Evolutionary conservation across 148 eudicot genomes (phyloP), one percentile per base, ranked within the genome.

Genomic region (Euryodendron excelsum): DNA sequence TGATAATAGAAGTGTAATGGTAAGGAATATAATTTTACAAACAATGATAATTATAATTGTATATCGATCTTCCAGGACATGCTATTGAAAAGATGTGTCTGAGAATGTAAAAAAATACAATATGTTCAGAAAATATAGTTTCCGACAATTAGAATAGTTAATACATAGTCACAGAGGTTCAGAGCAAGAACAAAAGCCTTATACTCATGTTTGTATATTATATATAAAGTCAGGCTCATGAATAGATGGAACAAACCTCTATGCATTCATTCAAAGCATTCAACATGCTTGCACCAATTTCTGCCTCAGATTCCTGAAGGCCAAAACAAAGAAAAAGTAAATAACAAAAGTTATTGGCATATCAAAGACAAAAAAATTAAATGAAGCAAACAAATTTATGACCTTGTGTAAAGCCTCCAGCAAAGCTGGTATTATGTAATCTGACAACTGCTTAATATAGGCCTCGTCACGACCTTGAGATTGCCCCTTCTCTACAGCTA

Each of bases 331-430:
- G n/a, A 23, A 41, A 5, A 20, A 27, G 15, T 18, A 55, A 31
- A 33, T 33, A 18, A 30, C 1, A 12, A 31, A 28, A 12, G 17
- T 2, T 3, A 30, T 20, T 10, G 21, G 13, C 39, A 23, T 17
- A 53, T n/a, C 18, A 47, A 50, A 53, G 8, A 20, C 52, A 30
- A 5, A 53, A n/a, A 55, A 53, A 25, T 3, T 71, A 11, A 20
- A n/a, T 23, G 31, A 13, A 45, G 50, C 27, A 69, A 17, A 70
- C 60, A 21, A 50, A 12, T 18, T 1, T 48, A 76, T 6, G 11
- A 93, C 98, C 94, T 94, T 90, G 78, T 87, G 94, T 72, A 94
- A 84, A 77, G 98, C 98, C 77, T 94, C 96, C 75, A 94, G 91
- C 86, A 94, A 85, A 41, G 96, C 88, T 15, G 96, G 94, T 62